These are phyloP conservation scores for Colletotrichum spinosum DNA, from an alignment of 2,329 filamentous ascomycete species.

Conservation along the genomic window DNA sequence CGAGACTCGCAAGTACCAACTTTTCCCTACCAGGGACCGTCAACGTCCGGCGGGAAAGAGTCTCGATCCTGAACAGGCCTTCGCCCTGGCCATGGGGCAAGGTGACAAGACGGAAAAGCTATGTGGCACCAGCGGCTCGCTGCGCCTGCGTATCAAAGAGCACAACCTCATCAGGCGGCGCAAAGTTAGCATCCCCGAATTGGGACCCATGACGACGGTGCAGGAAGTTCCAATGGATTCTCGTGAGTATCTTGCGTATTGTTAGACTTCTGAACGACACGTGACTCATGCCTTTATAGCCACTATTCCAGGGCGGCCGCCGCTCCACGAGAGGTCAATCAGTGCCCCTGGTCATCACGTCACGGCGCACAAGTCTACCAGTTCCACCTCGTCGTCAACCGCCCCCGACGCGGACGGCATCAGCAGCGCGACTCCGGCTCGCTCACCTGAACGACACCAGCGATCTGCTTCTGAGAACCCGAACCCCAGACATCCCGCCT, in stretches of 20 bases:
- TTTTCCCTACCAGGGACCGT: conserved; percentile 65
- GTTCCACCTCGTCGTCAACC: conserved; percentile 48
- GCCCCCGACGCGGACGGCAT: conserved; percentile 35
- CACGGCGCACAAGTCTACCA: conserved; percentile 57
- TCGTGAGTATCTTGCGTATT: conserved; percentile 61
- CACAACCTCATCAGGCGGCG: conserved; percentile 68
- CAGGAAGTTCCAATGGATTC: conserved; percentile 77
- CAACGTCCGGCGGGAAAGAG: conserved; percentile 58
- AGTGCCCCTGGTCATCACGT: conserved; percentile 68
- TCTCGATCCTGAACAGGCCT: conserved; percentile 63
- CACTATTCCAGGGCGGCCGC: conserved; percentile 74
- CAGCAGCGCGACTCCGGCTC: conserved; percentile 6
- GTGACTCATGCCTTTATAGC: conserved; percentile 54
- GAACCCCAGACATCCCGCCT: conserved; percentile 49
- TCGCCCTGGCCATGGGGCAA: conserved; percentile 55
- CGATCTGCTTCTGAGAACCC: conserved; percentile 35
- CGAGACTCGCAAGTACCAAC: conserved; percentile 68
- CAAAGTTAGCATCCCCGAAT: conserved; percentile 73
- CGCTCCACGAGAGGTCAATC: conserved; percentile 72
- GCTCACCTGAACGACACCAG: conserved; percentile 33
- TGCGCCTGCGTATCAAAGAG: conserved; percentile 68
- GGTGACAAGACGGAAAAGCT: conserved; percentile 56
- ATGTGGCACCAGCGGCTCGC: conserved; percentile 50
- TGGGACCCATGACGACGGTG: conserved; percentile 76
- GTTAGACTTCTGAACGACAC: not conserved